These are phyloP conservation scores for Mallotus japonicus DNA, from an alignment of 441 rosid genomes.

Conservation along the genomic window DNA sequence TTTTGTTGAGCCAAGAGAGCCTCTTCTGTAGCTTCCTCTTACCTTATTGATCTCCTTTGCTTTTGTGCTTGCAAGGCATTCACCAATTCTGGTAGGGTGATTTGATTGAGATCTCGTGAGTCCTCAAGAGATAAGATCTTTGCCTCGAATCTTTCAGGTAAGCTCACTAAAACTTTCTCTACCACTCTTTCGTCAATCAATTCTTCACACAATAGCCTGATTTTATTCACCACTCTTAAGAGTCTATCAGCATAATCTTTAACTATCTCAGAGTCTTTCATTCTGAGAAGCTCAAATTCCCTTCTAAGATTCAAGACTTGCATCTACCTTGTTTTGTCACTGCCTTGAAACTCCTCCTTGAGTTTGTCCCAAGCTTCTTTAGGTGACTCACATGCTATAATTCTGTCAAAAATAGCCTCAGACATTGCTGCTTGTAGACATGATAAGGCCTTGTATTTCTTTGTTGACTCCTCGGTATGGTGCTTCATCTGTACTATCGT, in stretches of 20 bases:
- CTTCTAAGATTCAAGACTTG: too few relatives aligned
- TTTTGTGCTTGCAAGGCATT: not conserved
- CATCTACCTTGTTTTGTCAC: too few relatives aligned
- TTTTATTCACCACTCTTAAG: not conserved
- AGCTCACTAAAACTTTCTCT: not conserved
- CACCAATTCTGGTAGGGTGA: not conserved
- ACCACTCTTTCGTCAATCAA: not conserved
- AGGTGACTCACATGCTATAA: too few relatives aligned
- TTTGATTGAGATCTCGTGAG: not conserved
- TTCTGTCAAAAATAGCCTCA: too few relatives aligned
- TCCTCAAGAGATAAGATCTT: not conserved
- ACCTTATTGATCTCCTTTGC: not conserved
- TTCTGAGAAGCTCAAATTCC: too few relatives aligned
- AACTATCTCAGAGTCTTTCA: not conserved
- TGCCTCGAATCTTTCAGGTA: not conserved
- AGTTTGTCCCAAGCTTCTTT: too few relatives aligned
- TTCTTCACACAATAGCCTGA: not conserved
- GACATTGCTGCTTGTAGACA: too few relatives aligned
- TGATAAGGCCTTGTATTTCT: too few relatives aligned
- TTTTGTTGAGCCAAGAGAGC: not conserved
- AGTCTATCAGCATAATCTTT: not conserved
- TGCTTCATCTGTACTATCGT: too few relatives aligned
- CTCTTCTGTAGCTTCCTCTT: not conserved
- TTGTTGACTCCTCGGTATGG: too few relatives aligned
- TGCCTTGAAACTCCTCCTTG: too few relatives aligned